A percentile compares a stretch with the other conserved stretches of the same genome.
Evolutionary conservation across 176 grass and related monocot genomes (phyloP).

Genomic region (Paspalum vaginatum): DNA sequence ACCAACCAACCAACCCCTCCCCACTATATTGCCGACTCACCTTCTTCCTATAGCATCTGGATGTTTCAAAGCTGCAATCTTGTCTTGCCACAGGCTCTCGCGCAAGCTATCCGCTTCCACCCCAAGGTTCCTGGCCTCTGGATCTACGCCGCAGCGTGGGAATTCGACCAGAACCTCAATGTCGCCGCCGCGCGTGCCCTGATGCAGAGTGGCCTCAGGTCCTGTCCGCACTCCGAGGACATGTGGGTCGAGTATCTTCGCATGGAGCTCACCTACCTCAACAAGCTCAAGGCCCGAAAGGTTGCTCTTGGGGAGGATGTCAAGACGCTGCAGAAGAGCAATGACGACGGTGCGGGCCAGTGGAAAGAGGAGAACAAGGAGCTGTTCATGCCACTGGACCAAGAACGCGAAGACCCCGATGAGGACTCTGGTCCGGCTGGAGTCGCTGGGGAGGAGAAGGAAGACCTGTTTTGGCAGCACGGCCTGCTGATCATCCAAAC

Average conservation of each 20-base stretch:
- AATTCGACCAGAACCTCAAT: conserved; percentile 98
- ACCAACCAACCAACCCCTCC: not conserved
- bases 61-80: too few species aligned
- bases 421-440: conserved; percentile 32
- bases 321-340: conserved; percentile 48
- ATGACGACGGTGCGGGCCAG: conserved; percentile 34
- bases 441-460: conserved; percentile 50
- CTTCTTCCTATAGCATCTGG: too few species aligned
- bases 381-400: conserved; percentile 74
- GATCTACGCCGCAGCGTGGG: conserved; percentile 96
- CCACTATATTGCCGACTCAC: too few species aligned
- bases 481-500: conserved; percentile 81
- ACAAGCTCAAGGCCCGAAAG: conserved; percentile 91
- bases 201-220: conserved; percentile 91
- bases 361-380: conserved; percentile 96
- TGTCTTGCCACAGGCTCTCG: conserved; percentile 53
- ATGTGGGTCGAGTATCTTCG: conserved; percentile 95
- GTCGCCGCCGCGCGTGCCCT: conserved; percentile 83
- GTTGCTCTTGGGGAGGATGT: conserved; percentile 80
- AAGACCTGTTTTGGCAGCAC: conserved; percentile 85
- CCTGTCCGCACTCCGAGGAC: conserved; percentile 84
- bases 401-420: conserved; percentile 42
- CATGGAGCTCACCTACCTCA: conserved; percentile 97
- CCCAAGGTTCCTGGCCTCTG: conserved; percentile 92
- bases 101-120: conserved; percentile 82